These are phyloP conservation scores for Penicillium bialowiezense DNA, from an alignment of 495 filamentous ascomycete species.

Conservation along the genomic window DNA sequence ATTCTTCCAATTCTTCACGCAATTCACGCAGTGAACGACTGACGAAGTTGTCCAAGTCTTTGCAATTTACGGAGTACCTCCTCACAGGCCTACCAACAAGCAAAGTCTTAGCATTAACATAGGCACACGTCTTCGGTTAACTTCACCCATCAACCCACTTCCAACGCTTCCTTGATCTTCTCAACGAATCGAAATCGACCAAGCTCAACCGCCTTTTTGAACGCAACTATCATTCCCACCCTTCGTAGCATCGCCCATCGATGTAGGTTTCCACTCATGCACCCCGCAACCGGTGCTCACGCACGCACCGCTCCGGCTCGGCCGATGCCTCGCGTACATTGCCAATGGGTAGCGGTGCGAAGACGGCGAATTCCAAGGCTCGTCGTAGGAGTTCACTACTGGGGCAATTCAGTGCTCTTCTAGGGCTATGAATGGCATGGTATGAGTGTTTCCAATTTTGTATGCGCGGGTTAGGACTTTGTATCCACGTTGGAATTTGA, in stretches of 20 bases:
- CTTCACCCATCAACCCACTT: conserved; percentile 52
- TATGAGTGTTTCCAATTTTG: too few species aligned
- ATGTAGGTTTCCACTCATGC: conserved; percentile 55
- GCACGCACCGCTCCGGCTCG: conserved; percentile 48
- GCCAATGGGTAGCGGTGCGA: conserved; percentile 52
- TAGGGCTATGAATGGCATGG: conserved; percentile 49
- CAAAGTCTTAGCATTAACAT: conserved; percentile 53
- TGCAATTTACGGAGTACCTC: too few species aligned
- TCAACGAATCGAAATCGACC: conserved; percentile 55
- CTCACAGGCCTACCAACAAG: conserved; percentile 34
- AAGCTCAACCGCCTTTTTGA: conserved; percentile 45
- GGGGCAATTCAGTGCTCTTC: conserved; percentile 59
- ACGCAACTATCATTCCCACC: conserved; percentile 43
- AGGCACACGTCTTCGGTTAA: conserved; percentile 52
- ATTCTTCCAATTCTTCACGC: too few species aligned
- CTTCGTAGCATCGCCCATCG: conserved; percentile 48
- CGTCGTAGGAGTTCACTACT: conserved; percentile 20
- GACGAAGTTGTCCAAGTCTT: too few species aligned
- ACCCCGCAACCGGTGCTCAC: conserved; percentile 50
- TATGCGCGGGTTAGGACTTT: too few species aligned
- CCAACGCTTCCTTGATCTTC: conserved; percentile 45
- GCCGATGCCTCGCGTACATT: conserved; percentile 41
- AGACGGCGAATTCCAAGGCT: conserved; percentile 42
- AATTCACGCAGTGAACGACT: too few species aligned
- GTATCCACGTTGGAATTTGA: background rate